Evolutionary conservation across 352 stramenopile genomes (phyloP).

Genomic region (Phytophthora ohioensis): DNA sequence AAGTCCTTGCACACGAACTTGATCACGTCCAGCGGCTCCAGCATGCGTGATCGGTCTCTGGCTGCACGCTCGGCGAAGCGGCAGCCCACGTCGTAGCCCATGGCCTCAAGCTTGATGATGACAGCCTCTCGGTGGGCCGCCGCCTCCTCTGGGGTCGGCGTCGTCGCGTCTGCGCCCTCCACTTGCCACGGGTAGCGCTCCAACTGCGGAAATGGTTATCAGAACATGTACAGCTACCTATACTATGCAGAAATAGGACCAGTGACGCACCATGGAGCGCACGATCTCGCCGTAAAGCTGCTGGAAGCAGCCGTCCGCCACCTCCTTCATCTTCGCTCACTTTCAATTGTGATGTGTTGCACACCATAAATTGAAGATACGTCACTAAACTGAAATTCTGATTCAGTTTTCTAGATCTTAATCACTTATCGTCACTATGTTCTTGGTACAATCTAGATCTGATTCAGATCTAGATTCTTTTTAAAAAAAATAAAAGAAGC

Average conservation of each 20-base stretch:
- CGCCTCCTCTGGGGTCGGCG: constrained; percentile 36
- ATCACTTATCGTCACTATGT: too few species aligned
- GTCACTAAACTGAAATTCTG: constrained; percentile 17
- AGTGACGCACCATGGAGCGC: constrained; percentile 76
- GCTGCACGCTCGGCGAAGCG: constrained; percentile 80
- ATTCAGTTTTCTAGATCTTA: too few species aligned
- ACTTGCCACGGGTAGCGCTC: constrained; percentile 66
- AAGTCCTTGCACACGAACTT: constrained; percentile 99
- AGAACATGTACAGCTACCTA: neutral
- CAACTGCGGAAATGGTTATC: constrained; percentile 46
- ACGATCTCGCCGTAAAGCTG: constrained; percentile 90
- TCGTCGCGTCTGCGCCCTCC: constrained; percentile 30
- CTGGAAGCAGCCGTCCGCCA: constrained; percentile 89
- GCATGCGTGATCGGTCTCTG: constrained; percentile 82
- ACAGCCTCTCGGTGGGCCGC: constrained; percentile 73
- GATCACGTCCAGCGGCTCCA: constrained; percentile 95
- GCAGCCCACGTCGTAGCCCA: constrained; percentile 90
- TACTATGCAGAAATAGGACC: neutral
- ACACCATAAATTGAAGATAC: constrained; percentile 2
- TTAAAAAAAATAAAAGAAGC: too few species aligned
- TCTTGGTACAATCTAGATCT: neutral
- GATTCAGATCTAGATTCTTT: neutral
- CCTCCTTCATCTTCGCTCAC: constrained; percentile 70
- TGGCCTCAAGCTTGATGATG: constrained; percentile 83
- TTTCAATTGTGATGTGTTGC: constrained; percentile 7